Percentiles rank a stretch among this genome's conserved stretches.
Evolutionary conservation across 73 alveolate genomes (phyloP).

Genomic region (Uronychia setigera): DNA sequence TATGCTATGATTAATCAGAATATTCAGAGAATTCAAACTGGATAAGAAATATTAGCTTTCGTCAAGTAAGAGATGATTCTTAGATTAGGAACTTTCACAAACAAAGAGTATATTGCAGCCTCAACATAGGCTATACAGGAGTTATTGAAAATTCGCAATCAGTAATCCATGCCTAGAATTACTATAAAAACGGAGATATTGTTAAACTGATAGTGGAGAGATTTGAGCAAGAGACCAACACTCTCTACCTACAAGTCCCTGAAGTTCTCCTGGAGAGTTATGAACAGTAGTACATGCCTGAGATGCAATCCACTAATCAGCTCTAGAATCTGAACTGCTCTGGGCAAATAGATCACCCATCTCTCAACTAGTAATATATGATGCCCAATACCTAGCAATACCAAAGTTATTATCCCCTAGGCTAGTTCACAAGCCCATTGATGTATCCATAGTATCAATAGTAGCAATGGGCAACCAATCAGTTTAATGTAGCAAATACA

Average conservation of each 20-base stretch:
- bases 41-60: conserved; percentile 26
- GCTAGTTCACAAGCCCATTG: too few relatives aligned
- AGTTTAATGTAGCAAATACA: too few relatives aligned
- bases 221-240: not conserved
- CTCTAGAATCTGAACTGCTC: too few relatives aligned
- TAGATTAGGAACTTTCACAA: conserved; percentile 18
- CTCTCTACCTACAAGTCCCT: not conserved
- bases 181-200: conserved; percentile 44
- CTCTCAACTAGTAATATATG: too few relatives aligned
- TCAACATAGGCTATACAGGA: conserved; percentile 47
- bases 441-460: too few relatives aligned
- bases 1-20: conserved; percentile 32
- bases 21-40: not conserved
- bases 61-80: conserved; percentile 13
- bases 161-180: conserved; percentile 12
- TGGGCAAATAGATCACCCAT: too few relatives aligned
- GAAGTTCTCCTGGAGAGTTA: too few relatives aligned
- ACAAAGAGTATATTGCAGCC: conserved; percentile 34
- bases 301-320: too few relatives aligned
- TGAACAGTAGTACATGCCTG: too few relatives aligned
- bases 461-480: too few relatives aligned
- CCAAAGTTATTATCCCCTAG: too few relatives aligned
- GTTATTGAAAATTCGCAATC: conserved; percentile 20
- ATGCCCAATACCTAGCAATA: too few relatives aligned
- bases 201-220: conserved; percentile 32